Percentiles rank a stretch among this genome's conserved stretches.
phyloP scores from a whole-genome alignment of 108 stramenopile species.

The Poteriospumella lacustris region DNA sequence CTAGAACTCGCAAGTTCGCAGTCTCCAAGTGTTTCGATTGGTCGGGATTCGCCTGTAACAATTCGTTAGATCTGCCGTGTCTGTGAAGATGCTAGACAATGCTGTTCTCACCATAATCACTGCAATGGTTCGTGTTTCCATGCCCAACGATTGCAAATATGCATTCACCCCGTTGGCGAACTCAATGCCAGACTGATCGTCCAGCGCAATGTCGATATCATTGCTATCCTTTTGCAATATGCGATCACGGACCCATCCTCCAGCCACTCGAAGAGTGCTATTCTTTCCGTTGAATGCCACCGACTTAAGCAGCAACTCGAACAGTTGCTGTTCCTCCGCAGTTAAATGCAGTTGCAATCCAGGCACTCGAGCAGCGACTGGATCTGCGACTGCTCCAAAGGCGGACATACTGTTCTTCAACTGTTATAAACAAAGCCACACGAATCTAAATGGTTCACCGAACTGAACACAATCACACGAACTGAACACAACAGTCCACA shows the following conservation, averaged over 20 bases:
- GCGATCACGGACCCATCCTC: constrained; percentile 55
- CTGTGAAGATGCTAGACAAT: background rate
- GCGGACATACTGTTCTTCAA: too few relatives aligned
- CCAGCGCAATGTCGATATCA: constrained; percentile 92
- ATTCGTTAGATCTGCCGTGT: too few relatives aligned
- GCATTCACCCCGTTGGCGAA: constrained; percentile 77
- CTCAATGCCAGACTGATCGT: constrained; percentile 77
- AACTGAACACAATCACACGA: too few relatives aligned
- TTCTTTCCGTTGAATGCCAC: constrained; percentile 12
- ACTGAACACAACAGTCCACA: too few relatives aligned
- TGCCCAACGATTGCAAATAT: constrained; percentile 53
- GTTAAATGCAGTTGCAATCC: too few relatives aligned
- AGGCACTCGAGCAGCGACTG: too few relatives aligned
- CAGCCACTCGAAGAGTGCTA: constrained; percentile 47
- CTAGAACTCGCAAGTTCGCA: constrained; percentile 76
- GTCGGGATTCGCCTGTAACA: constrained; percentile 80
- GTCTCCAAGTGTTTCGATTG: constrained; percentile 99
- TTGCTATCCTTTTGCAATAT: constrained; percentile 65
- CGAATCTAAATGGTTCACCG: too few relatives aligned
- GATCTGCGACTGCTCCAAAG: too few relatives aligned
- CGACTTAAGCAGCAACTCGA: constrained; percentile 31
- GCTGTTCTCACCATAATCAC: constrained; percentile 12
- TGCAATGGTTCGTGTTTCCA: constrained; percentile 26
- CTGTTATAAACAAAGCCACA: too few relatives aligned
- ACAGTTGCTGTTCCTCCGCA: constrained; percentile 26